Base-by-base conservation (phyloP, 495 filamentous ascomycete species). In the Aspergillus baeticus region DNA sequence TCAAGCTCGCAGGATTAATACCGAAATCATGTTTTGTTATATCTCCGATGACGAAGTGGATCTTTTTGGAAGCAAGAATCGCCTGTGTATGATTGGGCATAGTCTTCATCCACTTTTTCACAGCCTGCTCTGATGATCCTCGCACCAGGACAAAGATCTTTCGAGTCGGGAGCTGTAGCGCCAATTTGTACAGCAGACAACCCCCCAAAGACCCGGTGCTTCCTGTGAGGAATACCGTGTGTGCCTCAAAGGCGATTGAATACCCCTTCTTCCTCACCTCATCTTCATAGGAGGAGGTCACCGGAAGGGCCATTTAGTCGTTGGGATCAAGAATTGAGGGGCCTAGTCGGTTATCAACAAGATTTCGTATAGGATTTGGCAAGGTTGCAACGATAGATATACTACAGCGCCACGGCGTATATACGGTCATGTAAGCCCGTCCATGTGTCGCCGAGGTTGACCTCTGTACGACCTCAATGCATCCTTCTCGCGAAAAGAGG, bases 161-260 rank as follows among this genome's bases (percentile, higher is more conserved):
- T 38, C 58, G 63, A 0, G 68, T 69, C 10, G 71, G 73, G 0
- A 74, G 55, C 50, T 74, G 73, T 17, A 70, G 21, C 11, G 71
- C 60, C 33, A 74, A 36, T 44, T 76, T 76, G 53, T 74, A 73
- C 8, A 74, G 46, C 18, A 76, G 64, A 46, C 68, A 71, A 15
- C 68, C 71, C 13, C 73, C 73, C 3, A 76, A 51, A 3, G 67
- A 68, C 17, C 73, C 73, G 2, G 73, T 76, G 23, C 67, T 63
- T 10, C 73, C 73, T 0, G 71, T 74, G 10, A 76, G 60, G 20
- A 76, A 68, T 17, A 76, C 68, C 1, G 58, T 66, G 42, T 76
- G 68, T 8, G 20, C 44, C 22, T 69, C 65, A 11, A 69, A 73
- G 10, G 52, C 38, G 5, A 57, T 63, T 17, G 56, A 50, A 57